Base-by-base conservation (phyloP, 345 rosid genomes). In the Citrus cavaleriei region DNA sequence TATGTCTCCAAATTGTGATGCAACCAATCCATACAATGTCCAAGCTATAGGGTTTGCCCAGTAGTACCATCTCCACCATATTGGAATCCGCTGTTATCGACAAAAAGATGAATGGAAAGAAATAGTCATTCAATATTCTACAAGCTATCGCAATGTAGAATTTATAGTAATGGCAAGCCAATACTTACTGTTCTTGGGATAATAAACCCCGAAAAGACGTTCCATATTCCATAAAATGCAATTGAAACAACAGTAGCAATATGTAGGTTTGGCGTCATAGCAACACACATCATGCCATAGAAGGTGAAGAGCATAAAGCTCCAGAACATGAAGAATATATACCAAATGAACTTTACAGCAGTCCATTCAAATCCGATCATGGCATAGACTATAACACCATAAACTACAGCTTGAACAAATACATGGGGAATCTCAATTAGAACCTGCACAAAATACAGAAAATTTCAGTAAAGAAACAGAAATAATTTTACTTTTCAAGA, bases 201-300 rank as follows among this genome's bases (percentile, higher is more conserved):
- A 13, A 83, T 38, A 40, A 86, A 88, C 76, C 91, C 91, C 0
- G 88, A 85, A 71, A 88, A 88, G 49, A 88, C 68, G 73, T 88
- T 88, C 87, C 89, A 88, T 19, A 86, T 2, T 16, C 21, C 67
- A 51, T 79, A 88, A 75, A 84, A 88, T 30, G 85, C 86, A 8
- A 79, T 38, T 0, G 86, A 85, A 68, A 84, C 30, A n/a, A 88
- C 78, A 60, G 83, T 4, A 16, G 85, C 81, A 30, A 86, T 76
- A 58, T 84, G 83, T 80, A 77, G 82, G 83, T 85, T 85, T n/a
- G 91, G 91, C 0, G 88, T 83, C 70, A 86, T 25, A 22, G 84
- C 85, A 7, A 86, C 85, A 1, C 81, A 5, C 88, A 88, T 86
- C 89, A 86, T 88, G 22, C 91, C 89, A 12, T 83, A 85, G 74